Percentiles rank a stretch among this genome's conserved stretches.
Conservation (phyloP, 164 flowering plant species). For the Chimonanthus praecox region DNA sequence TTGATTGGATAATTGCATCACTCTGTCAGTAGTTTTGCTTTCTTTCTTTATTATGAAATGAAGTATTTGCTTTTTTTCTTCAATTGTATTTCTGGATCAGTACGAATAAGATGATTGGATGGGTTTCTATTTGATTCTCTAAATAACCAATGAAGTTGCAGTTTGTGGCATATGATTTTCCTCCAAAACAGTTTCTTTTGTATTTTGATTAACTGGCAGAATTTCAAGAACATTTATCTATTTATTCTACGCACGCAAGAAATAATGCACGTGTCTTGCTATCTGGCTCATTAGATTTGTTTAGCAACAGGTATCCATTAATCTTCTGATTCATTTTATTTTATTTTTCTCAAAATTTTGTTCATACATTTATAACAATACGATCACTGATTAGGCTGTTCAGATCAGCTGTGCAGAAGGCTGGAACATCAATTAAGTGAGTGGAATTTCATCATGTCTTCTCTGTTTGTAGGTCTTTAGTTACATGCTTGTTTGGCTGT, state of each 20-base stretch:
- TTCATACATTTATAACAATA: background rate
- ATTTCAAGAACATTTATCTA: no score
- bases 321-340: background rate
- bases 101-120: no score
- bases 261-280: constrained; percentile 88
- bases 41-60: no score
- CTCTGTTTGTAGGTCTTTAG: background rate
- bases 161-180: no score
- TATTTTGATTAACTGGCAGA: no score
- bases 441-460: constrained; percentile 14
- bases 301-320: constrained; percentile 67
- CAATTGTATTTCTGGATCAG: no score
- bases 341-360: background rate
- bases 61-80: no score
- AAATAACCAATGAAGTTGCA: no score
- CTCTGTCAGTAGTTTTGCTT: no score
- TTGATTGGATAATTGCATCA: no score
- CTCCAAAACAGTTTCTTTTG: no score
- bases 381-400: constrained; percentile 49
- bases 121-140: no score
- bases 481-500: background rate
- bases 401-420: constrained; percentile 69
- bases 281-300: constrained; percentile 77
- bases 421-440: constrained; percentile 67
- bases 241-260: constrained; percentile 59